A percentile compares a stretch with the other conserved stretches of the same genome.
These are phyloP conservation scores for Coemansia sp. DNA, from an alignment of 192 early-diverging fungal genomes.

Conservation along the genomic window DNA sequence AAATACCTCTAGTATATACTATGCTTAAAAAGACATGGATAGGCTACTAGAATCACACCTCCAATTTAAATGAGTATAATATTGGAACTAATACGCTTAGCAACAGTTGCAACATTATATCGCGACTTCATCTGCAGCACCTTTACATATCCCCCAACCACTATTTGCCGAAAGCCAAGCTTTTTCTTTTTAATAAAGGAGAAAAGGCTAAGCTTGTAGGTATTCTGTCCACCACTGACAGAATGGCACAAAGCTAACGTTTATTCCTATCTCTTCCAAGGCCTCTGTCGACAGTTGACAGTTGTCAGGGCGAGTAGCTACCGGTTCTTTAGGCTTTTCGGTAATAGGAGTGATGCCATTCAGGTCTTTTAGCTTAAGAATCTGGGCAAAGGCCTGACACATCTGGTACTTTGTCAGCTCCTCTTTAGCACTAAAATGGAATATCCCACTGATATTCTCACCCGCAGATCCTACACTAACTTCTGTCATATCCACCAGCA, in stretches of 20 bases:
- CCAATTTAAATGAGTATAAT: no score
- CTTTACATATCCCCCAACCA: no score
- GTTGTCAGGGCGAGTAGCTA: constrained; percentile 33
- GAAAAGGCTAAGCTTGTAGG: constrained; percentile 6
- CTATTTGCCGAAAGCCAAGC: no score
- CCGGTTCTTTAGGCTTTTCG: constrained; percentile 14
- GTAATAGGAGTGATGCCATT: constrained; percentile 13
- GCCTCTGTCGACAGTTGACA: constrained; percentile 26
- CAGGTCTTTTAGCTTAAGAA: constrained; percentile 15
- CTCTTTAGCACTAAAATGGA: constrained; percentile 39
- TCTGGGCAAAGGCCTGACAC: constrained; percentile 27
- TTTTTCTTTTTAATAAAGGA: no score
- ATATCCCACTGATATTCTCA: constrained; percentile 19
- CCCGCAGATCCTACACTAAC: constrained; percentile 14
- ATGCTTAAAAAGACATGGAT: no score
- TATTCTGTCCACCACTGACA: constrained; percentile 35
- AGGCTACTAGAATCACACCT: no score
- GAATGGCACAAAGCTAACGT: constrained; percentile 25
- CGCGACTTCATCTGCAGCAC: no score
- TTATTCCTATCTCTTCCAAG: constrained; percentile 30
- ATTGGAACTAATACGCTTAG: no score
- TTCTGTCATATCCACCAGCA: constrained; percentile 62
- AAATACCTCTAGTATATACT: no score
- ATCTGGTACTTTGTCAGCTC: constrained; percentile 50
- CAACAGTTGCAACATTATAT: no score